phyloP scores from a whole-genome alignment of 2,329 filamentous ascomycete genomes.

The Exserohilum turcica region DNA sequence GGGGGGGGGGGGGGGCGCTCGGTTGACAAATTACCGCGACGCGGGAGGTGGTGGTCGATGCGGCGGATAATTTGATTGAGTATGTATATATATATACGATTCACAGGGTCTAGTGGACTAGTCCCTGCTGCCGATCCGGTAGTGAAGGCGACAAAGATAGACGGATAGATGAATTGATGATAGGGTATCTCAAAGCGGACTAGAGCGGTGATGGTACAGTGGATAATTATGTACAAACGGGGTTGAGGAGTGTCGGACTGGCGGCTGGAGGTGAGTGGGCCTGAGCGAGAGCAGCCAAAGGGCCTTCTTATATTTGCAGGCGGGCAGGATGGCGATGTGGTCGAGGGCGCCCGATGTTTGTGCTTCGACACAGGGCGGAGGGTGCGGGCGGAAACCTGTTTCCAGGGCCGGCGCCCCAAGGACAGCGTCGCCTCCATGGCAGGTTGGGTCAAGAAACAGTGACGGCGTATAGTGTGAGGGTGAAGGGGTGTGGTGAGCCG shows the following conservation, averaged over 20 bases:
- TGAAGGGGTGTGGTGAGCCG: not conserved
- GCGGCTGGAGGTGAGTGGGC: not conserved
- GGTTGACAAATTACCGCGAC: no score
- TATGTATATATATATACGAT: no score
- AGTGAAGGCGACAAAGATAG: no score
- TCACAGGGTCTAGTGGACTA: no score
- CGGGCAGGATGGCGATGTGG: not conserved
- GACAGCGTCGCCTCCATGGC: not conserved
- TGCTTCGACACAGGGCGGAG: not conserved
- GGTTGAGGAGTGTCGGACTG: not conserved
- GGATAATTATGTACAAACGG: not conserved
- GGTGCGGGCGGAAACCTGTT: not conserved
- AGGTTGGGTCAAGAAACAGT: not conserved
- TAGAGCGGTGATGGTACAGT: no score
- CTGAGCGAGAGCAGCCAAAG: not conserved
- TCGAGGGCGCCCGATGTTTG: slow-evolving; percentile 1
- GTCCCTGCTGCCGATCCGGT: no score
- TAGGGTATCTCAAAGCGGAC: no score
- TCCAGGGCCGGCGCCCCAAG: slow-evolving; percentile 1
- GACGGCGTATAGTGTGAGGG: not conserved
- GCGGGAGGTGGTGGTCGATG: no score
- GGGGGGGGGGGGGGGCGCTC: no score
- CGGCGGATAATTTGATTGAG: no score
- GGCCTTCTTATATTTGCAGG: slow-evolving; percentile 5
- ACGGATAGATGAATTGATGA: no score